A percentile compares a stretch with the other conserved stretches of the same genome.
phyloP scores from a whole-genome alignment of 352 stramenopile species.

The Phytopythium litorale region DNA sequence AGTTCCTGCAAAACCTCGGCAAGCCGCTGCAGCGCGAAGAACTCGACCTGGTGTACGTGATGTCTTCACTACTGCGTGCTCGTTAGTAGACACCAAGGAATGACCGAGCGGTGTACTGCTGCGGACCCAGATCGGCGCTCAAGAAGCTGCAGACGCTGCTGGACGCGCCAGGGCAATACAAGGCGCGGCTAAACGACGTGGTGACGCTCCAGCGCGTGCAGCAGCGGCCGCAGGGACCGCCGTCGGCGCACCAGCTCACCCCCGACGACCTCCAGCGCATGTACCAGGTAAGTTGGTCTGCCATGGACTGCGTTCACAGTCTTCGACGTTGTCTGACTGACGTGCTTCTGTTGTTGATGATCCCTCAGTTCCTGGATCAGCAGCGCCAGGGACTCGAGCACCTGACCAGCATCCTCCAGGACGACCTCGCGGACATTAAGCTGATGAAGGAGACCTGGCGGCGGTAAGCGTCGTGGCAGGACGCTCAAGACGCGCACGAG shows the following conservation, averaged over 20 bases:
- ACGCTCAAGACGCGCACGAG: background rate
- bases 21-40: constrained; percentile 81
- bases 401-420: constrained; percentile 77
- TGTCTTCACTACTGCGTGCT: background rate
- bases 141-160: constrained; percentile 83
- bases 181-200: constrained; percentile 77
- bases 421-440: constrained; percentile 83
- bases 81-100: background rate
- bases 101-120: background rate
- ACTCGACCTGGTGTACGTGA: constrained; percentile 70
- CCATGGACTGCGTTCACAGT: background rate
- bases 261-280: constrained; percentile 70
- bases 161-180: constrained; percentile 83
- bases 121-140: constrained; percentile 51
- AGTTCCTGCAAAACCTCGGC: constrained; percentile 81
- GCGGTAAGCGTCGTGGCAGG: constrained; percentile 27
- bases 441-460: constrained; percentile 86
- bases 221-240: constrained; percentile 27
- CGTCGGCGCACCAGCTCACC: constrained; percentile 52
- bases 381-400: constrained; percentile 83
- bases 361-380: constrained; percentile 71
- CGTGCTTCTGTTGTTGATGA: constrained; percentile 9
- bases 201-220: constrained; percentile 73
- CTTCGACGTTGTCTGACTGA: background rate
- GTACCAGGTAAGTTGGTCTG: constrained; percentile 42